Evolutionary conservation across 2,329 filamentous ascomycete species (phyloP), one percentile per base, ranked within the genome.

Genomic region (Talaromyces funiculosus): DNA sequence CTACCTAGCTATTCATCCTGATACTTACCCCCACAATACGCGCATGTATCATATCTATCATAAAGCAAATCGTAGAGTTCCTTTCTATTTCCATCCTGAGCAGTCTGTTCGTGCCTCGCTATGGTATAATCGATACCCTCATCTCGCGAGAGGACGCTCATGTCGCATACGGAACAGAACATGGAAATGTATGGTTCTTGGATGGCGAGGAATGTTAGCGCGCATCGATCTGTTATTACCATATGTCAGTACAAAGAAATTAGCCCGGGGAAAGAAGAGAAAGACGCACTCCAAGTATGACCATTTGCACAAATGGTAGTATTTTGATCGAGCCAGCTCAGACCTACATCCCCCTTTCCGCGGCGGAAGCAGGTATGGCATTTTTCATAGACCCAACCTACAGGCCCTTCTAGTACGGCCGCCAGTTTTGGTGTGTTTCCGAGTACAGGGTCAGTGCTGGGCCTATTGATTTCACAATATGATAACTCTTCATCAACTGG

Each of bases 161-260:
- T 78, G 12, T 69, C 75, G 65, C 83, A 86, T n/a, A 78, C 71
- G 18, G 78, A 77, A 67, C 83, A 86, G 54, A 75, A 76, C 65
- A 83, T 84, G 12, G 81, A 80, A 2, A 80, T 73, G 1, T 78
- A 78, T 2, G 83, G 82, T 35, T 79, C 76, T 66, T 84, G 82
- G 6, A 85, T 83, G 1, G 81, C 75, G 5, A 84, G 65, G 56
- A 83, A 81, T n/a, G 80, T 82, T 22, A 85, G 64, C 12, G 75
- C 76, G 65, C 83, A 86, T 37, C 83, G 76, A n/a, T 73, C 78
- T 81, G 62, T 38, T 24, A n/a, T 38, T 24, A n/a, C 7, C 31
- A 8, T 6, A 35, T n/a, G 9, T 53, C 18, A 24, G 18, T 24
- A 24, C 20, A 22, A 53, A 4, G 10, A 20, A 18, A 3, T 29